phyloP scores from a whole-genome alignment of 2,329 filamentous ascomycete species.

The Fusarium goolgardi region DNA sequence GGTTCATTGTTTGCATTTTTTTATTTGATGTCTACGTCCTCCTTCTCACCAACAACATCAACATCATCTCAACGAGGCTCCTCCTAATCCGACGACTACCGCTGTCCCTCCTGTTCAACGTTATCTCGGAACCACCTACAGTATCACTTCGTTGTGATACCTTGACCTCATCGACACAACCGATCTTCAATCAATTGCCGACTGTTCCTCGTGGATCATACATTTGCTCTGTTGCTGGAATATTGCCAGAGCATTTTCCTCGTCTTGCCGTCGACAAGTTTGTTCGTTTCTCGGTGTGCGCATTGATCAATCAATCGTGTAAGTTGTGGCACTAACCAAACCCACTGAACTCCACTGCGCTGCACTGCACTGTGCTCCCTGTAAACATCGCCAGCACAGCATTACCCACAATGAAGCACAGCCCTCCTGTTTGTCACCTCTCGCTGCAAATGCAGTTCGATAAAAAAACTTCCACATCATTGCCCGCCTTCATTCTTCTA shows the following conservation, averaged over 20 bases:
- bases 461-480: conserved; percentile 6
- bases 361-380: conserved; percentile 10
- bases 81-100: conserved; percentile 31
- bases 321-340: conserved; percentile 33
- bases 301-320: conserved; percentile 35
- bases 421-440: background rate
- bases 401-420: background rate
- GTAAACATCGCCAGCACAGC: conserved; percentile 15
- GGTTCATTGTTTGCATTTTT: conserved; percentile 10
- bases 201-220: conserved; percentile 33
- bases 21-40: conserved; percentile 10
- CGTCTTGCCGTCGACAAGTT: conserved; percentile 33
- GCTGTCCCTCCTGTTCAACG: conserved; percentile 12
- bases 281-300: conserved; percentile 26
- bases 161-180: conserved; percentile 5
- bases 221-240: conserved; percentile 54
- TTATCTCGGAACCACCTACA: conserved; percentile 22
- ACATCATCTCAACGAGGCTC: conserved; percentile 13
- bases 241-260: conserved; percentile 51
- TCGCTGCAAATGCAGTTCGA: conserved; percentile 12
- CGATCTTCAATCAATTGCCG: conserved; percentile 28
- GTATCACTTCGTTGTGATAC: conserved; percentile 41
- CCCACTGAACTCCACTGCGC: conserved; percentile 9
- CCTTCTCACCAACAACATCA: background rate
- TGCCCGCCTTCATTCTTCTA: background rate